Conservation (phyloP, 805 yeast species). For the Komagataella mondaviorum region DNA sequence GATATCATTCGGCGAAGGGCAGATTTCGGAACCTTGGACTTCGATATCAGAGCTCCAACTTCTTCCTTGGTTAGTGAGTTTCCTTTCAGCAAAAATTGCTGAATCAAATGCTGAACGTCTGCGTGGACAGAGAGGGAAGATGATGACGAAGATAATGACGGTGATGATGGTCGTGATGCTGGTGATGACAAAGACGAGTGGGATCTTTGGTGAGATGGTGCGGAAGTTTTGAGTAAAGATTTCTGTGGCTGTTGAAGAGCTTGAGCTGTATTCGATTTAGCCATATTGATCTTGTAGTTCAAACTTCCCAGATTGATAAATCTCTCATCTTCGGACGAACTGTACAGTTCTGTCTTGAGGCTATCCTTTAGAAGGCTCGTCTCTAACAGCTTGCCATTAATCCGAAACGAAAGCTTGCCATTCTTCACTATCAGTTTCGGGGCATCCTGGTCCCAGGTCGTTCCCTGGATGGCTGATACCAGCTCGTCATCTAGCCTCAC, state of each 20-base stretch:
- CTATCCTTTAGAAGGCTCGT: background rate
- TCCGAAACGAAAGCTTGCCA: background rate
- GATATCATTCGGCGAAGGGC: background rate
- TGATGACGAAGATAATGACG: background rate
- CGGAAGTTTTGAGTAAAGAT: background rate
- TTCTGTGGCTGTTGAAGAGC: background rate
- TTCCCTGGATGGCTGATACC: background rate
- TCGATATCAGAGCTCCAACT: background rate
- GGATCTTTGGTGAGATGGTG: background rate
- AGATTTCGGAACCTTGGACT: background rate
- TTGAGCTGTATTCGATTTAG: background rate
- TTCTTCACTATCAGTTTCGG: background rate
- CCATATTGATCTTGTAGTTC: background rate
- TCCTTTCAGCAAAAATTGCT: background rate
- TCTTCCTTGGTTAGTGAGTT: background rate
- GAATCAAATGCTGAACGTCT: background rate
- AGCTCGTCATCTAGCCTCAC: background rate
- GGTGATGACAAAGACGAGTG: background rate
- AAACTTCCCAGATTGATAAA: background rate
- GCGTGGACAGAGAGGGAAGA: background rate
- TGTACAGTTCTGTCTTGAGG: background rate
- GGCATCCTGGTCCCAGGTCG: background rate
- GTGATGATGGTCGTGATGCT: background rate
- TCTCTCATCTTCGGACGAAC: background rate
- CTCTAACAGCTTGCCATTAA: background rate